phyloP scores from a whole-genome alignment of 257 asterid species.

The Solanum neorickii region DNA sequence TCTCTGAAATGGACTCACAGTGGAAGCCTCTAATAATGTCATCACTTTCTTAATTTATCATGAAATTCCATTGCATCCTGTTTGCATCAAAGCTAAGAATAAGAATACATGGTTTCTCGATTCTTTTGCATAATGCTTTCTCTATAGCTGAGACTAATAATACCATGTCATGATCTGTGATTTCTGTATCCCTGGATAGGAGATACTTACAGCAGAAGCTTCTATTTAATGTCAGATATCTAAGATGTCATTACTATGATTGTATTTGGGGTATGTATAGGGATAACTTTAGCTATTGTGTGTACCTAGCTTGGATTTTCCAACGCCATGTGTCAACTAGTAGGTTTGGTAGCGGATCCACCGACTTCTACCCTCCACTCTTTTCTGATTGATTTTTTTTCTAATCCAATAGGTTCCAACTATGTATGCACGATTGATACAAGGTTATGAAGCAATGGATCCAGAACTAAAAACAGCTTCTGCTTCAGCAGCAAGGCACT shows the following conservation, averaged over 20 bases:
- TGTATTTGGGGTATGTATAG: background rate
- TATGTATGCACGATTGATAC: slow-evolving; percentile 87
- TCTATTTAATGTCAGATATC: background rate
- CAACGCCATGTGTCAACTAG: background rate
- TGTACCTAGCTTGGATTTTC: background rate
- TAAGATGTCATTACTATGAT: background rate
- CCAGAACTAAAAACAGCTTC: slow-evolving; percentile 51
- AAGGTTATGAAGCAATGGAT: slow-evolving; percentile 93
- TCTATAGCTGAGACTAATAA: background rate
- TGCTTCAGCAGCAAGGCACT: slow-evolving; percentile 64
- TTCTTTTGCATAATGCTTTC: background rate
- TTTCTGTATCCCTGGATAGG: background rate
- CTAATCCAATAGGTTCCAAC: slow-evolving; percentile 67
- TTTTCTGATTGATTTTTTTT: background rate
- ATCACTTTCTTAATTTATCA: background rate
- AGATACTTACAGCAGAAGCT: background rate
- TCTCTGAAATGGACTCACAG: background rate
- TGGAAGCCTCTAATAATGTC: background rate
- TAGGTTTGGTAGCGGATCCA: background rate
- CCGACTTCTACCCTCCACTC: background rate
- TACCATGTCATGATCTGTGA: background rate
- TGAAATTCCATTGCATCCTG: background rate
- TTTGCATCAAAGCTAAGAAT: background rate
- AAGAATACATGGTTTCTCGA: background rate
- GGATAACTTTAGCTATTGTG: background rate